Base-by-base conservation (phyloP, 371 early-diverging fungal genomes). In the Enterospora canceri region DNA sequence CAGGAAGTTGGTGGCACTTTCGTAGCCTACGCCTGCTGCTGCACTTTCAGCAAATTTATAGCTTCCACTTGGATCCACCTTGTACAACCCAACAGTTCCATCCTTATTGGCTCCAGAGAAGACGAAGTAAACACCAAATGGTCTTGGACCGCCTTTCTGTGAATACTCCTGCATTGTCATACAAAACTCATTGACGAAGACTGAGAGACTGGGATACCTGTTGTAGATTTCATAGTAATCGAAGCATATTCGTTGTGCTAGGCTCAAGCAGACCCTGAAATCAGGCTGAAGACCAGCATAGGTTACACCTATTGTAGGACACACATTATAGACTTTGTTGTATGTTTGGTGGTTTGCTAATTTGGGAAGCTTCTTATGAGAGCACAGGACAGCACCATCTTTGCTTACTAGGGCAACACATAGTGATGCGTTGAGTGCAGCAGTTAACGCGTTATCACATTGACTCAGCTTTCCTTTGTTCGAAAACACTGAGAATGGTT, bases 401-500 rank as follows among this genome's bases (percentile, higher is more conserved):
- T 49, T 47, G 32, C 74, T 60, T 21, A 56, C 32, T 40, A 64
- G 59, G 2, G 76, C 77, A n/a, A 79, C 54, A 33, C 73, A 71
- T 1, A 77, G 46, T 23, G 72, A 55, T 5, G 77, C 76, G 23
- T 79, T 76, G 0, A 62, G 35, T 40, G 76, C 73, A 28, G 81
- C 81, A 32, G 58, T 65, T 21, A 80, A 58, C 16, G 81, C 81
- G 61, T 75, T 75, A 50, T 80, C 81, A 55, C 79, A 80, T 55
- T 80, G 81, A 0, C 48, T 51, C 12, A 80, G 68, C 24, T 66
- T 75, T 19, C 81, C 81, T 57, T 79, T 75, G 55, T 69, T 76
- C 23, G 74, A 60, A 55, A 79, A 80, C 15, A 75, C 49, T 29
- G 77, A 77, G 15, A 76, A 57, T 21, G 76, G 68, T 57, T 79